Base-by-base conservation (phyloP, 164 flowering plant genomes). In the Umbilicus rupestris region DNA sequence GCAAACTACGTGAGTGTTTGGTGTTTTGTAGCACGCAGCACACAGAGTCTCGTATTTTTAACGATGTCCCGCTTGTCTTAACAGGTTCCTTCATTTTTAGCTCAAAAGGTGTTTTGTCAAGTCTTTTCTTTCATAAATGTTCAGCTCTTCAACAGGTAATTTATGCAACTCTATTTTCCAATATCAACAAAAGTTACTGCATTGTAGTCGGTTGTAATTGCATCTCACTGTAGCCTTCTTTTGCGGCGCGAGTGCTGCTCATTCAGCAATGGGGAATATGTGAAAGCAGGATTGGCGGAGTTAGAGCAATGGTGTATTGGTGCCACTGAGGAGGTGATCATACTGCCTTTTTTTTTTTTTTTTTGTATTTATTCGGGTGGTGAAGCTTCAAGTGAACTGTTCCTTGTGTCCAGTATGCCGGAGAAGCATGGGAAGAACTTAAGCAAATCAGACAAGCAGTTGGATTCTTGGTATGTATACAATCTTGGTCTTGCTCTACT, bases 171-270 rank as follows among this genome's bases (percentile, higher is more conserved):
- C 45, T 31, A 6, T 37, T 46, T 66, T 16, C 39, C n/a, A n/a
- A n/a, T n/a, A n/a, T 66, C 45, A 33, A 19, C 5, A 30, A 19
- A 14, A 62, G n/a, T 26, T 12, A 31, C 19, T 15, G 10, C 30
- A 28, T 31, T 62, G 39, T 62, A 28, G 14, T 11, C 41, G 65
- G 41, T 62, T 58, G 17, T 24, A 58, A 58, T 8, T 7, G 3
- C 70, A 63, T 16, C 50, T 67, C 69, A 68, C 29, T 80, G 68
- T 81, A 95, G 99, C 76, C 97, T 95, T 72, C 97, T 95, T 77
- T 75, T 95, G 82, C 86, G 99, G 33, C 97, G 96, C 46, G 97
- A 95, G 78, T 95, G 99, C 71, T 95, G 99, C 78, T 95, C 99
- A 66, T 92, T 95, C 76, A 92, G 97, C 71, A 92, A 92, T 69